These are phyloP conservation scores for Cotoneaster glaucophyllus DNA, from an alignment of 306 rosid species.

Conservation along the genomic window DNA sequence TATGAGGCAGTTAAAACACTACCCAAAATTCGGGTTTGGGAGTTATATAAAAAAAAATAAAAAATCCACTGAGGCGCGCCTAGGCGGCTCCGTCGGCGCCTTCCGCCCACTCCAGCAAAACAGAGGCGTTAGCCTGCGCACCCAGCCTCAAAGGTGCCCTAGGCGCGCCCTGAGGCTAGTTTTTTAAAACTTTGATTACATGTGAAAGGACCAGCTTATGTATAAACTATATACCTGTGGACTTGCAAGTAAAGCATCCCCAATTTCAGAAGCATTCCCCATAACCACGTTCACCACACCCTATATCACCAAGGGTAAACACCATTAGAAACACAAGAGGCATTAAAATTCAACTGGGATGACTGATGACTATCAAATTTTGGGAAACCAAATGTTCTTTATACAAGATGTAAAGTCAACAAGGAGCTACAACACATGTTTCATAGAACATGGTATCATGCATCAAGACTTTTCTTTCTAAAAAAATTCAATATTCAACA, in stretches of 20 bases:
- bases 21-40: no score
- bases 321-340: slow-evolving; percentile 24
- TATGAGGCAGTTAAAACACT: no score
- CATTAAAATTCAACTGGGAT: background rate
- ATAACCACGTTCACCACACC: slow-evolving; percentile 91
- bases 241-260: slow-evolving; percentile 76
- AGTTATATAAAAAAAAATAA: no score
- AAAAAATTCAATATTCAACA: background rate
- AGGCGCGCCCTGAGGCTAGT: no score
- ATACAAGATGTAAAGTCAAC: background rate
- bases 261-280: slow-evolving; percentile 92
- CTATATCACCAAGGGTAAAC: slow-evolving; percentile 29
- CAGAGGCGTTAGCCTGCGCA: no score
- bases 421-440: background rate
- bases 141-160: no score
- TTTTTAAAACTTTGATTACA: no score
- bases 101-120: no score
- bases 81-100: no score
- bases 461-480: background rate
- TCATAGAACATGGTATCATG: background rate
- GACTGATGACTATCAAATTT: background rate
- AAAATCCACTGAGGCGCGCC: no score
- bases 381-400: background rate
- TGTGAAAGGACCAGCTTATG: background rate
- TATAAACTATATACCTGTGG: slow-evolving; percentile 49